Evolutionary conservation across 805 yeast species (phyloP).

Genomic region (Candida coquimbonensis): DNA sequence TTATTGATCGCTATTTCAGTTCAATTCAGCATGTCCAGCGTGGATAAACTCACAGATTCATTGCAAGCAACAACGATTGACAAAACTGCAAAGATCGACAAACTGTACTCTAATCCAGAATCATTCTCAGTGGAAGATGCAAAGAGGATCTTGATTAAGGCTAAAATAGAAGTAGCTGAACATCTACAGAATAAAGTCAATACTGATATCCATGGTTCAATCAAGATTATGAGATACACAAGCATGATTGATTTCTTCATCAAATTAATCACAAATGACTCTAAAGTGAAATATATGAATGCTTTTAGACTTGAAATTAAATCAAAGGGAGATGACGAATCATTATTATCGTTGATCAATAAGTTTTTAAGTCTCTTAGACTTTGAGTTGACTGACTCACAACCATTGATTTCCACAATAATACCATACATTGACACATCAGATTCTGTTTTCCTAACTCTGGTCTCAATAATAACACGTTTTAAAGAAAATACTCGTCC

Average conservation of each 20-base stretch:
- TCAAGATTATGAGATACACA: slow-evolving; percentile 1
- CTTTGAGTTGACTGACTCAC: slow-evolving; percentile 12
- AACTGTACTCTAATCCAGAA: background rate
- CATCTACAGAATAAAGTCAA: slow-evolving; percentile 1
- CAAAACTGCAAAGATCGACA: background rate
- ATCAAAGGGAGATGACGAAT: background rate
- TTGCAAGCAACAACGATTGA: background rate
- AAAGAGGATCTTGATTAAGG: background rate
- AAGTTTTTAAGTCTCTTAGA: slow-evolving; percentile 23
- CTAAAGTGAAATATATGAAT: slow-evolving; percentile 8
- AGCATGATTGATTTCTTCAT: background rate
- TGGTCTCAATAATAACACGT: slow-evolving; percentile 10
- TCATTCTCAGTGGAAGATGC: background rate
- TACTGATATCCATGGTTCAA: slow-evolving; percentile 3
- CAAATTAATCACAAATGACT: slow-evolving; percentile 1
- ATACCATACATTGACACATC: slow-evolving; percentile 9
- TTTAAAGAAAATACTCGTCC: slow-evolving; percentile 7
- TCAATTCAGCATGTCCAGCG: background rate
- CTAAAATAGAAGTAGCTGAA: background rate
- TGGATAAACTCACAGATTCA: too few species aligned
- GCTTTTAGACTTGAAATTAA: slow-evolving; percentile 4
- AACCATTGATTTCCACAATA: slow-evolving; percentile 8
- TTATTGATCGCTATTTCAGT: background rate
- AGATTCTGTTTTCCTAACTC: slow-evolving; percentile 6
- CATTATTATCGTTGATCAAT: slow-evolving; percentile 13